These are phyloP conservation scores for Globisporangium nodosum DNA, from an alignment of 352 stramenopile species.

Conservation along the genomic window DNA sequence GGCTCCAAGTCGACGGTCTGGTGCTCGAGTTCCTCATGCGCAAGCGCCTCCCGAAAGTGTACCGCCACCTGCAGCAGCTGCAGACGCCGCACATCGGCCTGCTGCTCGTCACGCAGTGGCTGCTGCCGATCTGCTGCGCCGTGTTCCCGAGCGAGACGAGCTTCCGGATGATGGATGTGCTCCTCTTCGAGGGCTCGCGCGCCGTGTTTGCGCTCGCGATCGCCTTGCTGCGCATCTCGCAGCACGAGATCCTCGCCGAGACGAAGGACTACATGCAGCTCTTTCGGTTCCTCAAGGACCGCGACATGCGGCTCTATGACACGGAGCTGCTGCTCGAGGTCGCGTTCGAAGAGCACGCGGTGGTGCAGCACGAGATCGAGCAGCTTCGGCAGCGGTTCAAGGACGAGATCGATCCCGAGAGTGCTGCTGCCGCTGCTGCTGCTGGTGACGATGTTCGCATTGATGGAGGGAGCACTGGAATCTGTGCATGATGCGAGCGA, in stretches of 20 bases:
- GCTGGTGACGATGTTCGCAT: not conserved
- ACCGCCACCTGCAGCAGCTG: slow-evolving; percentile 51
- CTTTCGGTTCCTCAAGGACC: slow-evolving; percentile 52
- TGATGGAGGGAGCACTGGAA: too few relatives aligned
- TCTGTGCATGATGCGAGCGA: too few relatives aligned
- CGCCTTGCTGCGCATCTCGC: slow-evolving; percentile 47
- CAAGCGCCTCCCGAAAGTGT: slow-evolving; percentile 42
- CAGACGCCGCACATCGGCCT: slow-evolving; percentile 48
- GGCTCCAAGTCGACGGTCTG: slow-evolving; percentile 46
- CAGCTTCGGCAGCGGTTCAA: slow-evolving; percentile 11
- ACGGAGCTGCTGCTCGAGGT: slow-evolving; percentile 53
- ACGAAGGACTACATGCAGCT: slow-evolving; percentile 65
- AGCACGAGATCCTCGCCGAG: slow-evolving; percentile 44
- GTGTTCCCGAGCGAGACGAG: slow-evolving; percentile 61
- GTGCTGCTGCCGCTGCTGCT: not conserved
- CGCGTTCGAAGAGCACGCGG: slow-evolving; percentile 37
- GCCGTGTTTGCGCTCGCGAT: slow-evolving; percentile 55
- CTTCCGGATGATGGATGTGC: slow-evolving; percentile 54
- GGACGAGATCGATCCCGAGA: not conserved
- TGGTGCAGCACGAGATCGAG: slow-evolving; percentile 22
- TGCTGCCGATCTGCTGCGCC: slow-evolving; percentile 57
- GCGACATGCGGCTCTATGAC: slow-evolving; percentile 58
- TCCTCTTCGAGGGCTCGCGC: slow-evolving; percentile 45
- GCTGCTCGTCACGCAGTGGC: slow-evolving; percentile 59
- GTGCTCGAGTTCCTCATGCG: slow-evolving; percentile 50